phyloP scores from a whole-genome alignment of 306 rosid species.

The Lathyrus tuberosus region DNA sequence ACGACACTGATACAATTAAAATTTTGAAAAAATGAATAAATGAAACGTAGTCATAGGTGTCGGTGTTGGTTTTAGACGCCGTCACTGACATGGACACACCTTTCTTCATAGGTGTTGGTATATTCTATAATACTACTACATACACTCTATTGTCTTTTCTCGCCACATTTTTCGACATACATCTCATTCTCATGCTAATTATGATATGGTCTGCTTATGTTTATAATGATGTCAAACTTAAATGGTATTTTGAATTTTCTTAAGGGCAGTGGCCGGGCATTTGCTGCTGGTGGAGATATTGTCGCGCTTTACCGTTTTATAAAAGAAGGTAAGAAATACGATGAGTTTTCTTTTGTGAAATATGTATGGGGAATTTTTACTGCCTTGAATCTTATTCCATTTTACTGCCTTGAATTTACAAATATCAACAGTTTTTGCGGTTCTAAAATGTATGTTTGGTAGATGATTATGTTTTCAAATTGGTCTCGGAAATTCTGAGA shows the following conservation, averaged over 20 bases:
- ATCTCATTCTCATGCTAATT: not conserved
- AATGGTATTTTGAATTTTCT: conserved; percentile 32
- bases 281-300: conserved; percentile 93
- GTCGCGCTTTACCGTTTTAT: conserved; percentile 62
- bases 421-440: not conserved
- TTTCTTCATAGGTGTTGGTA: too few species aligned
- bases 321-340: conserved; percentile 52
- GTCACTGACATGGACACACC: too few species aligned
- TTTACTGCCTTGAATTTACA: too few species aligned
- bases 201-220: not conserved
- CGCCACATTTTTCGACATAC: not conserved
- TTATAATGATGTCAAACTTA: conserved; percentile 31
- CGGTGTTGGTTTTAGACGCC: too few species aligned
- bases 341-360: not conserved
- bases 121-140: too few species aligned
- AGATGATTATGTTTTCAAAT: not conserved
- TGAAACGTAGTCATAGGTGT: too few species aligned
- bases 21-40: too few species aligned
- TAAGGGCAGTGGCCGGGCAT: conserved; percentile 90
- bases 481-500: not conserved
- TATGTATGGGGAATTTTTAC: too few species aligned
- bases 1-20: too few species aligned
- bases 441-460: not conserved
- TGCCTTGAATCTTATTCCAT: too few species aligned
- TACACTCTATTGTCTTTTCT: too few species aligned